These are phyloP conservation scores for Ottelia alismoides DNA, from an alignment of 106 monocot species.

Conservation along the genomic window DNA sequence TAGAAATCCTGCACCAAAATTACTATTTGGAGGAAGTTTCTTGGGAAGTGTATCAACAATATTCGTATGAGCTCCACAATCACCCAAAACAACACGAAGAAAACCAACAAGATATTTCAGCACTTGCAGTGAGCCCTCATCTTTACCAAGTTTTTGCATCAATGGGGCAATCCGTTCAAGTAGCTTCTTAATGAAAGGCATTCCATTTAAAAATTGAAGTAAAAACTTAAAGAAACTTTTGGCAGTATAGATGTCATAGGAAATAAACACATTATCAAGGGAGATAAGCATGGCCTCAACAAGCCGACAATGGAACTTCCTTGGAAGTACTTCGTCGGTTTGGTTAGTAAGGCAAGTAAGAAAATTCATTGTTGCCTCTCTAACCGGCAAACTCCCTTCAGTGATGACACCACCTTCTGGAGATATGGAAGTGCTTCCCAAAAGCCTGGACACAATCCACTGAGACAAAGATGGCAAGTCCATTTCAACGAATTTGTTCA, in stretches of 20 bases:
- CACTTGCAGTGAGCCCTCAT: slow-evolving; percentile 41
- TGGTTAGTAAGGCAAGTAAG: slow-evolving; percentile 34
- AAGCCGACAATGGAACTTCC: slow-evolving; percentile 42
- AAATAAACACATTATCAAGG: slow-evolving; percentile 72
- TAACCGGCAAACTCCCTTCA: slow-evolving; percentile 40
- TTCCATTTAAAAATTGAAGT: slow-evolving; percentile 56
- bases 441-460: slow-evolving; percentile 68
- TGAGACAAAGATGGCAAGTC: slow-evolving; percentile 48
- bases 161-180: slow-evolving; percentile 48
- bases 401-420: slow-evolving; percentile 17
- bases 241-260: slow-evolving; percentile 52
- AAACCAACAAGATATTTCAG: slow-evolving; percentile 79
- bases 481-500: slow-evolving; percentile 60
- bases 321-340: slow-evolving; percentile 25
- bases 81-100: slow-evolving; percentile 52
- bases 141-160: slow-evolving; percentile 55
- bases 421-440: slow-evolving; percentile 32
- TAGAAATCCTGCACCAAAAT: slow-evolving; percentile 35
- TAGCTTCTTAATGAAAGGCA: slow-evolving; percentile 42
- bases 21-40: slow-evolving; percentile 33
- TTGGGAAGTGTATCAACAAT: slow-evolving; percentile 31
- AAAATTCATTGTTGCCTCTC: slow-evolving; percentile 64
- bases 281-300: slow-evolving; percentile 58
- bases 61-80: slow-evolving; percentile 31
- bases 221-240: slow-evolving; percentile 77